Conservation (phyloP, 2,329 filamentous ascomycete species). For the Berkeleyomyces rouxiae region DNA sequence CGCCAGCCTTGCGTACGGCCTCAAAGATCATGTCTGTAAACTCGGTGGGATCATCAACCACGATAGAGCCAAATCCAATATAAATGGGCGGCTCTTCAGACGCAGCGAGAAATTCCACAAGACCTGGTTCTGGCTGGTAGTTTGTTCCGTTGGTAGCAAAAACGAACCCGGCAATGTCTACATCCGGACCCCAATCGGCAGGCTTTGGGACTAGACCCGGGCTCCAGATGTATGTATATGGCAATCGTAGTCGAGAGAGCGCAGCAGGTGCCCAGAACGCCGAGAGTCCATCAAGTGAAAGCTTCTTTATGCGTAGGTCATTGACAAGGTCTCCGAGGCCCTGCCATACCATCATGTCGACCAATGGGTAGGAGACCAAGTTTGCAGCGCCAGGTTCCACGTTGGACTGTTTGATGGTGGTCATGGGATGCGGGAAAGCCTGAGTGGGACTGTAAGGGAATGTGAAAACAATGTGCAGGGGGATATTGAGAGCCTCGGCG, state of each 20-base stretch:
- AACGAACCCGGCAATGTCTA: slow-evolving; percentile 63
- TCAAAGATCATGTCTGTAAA: slow-evolving; percentile 59
- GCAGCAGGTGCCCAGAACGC: slow-evolving; percentile 63
- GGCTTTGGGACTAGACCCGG: slow-evolving; percentile 51
- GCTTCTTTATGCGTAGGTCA: slow-evolving; percentile 49
- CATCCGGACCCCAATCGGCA: slow-evolving; percentile 48
- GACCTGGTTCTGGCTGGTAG: slow-evolving; percentile 39
- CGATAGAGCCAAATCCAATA: slow-evolving; percentile 62
- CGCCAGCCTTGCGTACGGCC: slow-evolving; percentile 46
- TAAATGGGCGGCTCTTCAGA: slow-evolving; percentile 45
- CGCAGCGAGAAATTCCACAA: slow-evolving; percentile 37
- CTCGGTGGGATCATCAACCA: slow-evolving; percentile 51
- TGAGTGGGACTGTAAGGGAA: slow-evolving; percentile 64
- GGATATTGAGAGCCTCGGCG: slow-evolving; percentile 61
- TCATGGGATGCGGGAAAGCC: slow-evolving; percentile 60
- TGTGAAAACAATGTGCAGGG: slow-evolving; percentile 77
- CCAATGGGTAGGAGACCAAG: slow-evolving; percentile 63
- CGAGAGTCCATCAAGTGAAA: slow-evolving; percentile 56
- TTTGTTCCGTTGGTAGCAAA: slow-evolving; percentile 53
- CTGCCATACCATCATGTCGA: slow-evolving; percentile 85
- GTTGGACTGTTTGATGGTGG: slow-evolving; percentile 56
- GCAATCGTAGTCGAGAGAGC: slow-evolving; percentile 55
- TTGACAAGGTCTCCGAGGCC: slow-evolving; percentile 69
- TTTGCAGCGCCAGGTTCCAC: slow-evolving; percentile 59
- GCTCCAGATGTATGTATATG: slow-evolving; percentile 59